A percentile compares a stretch with the other conserved stretches of the same genome.
Evolutionary conservation across 805 yeast genomes (phyloP).

Genomic region (Suhomyces faveliae): DNA sequence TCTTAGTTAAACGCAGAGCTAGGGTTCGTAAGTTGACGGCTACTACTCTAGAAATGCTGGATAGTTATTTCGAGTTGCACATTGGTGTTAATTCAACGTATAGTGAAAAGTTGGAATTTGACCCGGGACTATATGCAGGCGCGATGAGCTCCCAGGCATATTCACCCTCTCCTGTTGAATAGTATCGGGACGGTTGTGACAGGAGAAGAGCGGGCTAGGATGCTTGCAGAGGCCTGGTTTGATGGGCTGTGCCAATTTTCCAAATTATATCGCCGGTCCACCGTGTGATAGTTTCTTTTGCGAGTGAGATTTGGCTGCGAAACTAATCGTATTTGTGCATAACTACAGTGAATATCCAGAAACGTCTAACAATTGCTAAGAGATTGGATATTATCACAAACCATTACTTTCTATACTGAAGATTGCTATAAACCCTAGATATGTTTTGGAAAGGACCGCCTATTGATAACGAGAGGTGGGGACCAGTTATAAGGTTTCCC

Average conservation of each 20-base stretch:
- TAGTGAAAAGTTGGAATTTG: background rate
- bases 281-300: background rate
- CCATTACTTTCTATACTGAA: background rate
- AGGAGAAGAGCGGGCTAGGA: no score
- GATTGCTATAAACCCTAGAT: background rate
- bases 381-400: background rate
- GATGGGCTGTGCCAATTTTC: background rate
- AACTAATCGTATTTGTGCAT: background rate
- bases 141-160: background rate
- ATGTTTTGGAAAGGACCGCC: slow-evolving; percentile 1
- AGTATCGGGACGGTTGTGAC: no score
- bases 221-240: no score
- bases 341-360: background rate
- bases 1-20: background rate
- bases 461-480: background rate
- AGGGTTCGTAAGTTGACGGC: background rate
- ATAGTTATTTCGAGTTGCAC: slow-evolving; percentile 4
- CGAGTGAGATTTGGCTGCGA: background rate
- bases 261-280: background rate
- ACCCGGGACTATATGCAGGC: slow-evolving; percentile 1
- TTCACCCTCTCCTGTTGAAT: no score
- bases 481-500: background rate
- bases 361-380: background rate
- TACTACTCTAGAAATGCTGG: background rate
- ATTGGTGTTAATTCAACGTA: background rate